These are phyloP conservation scores for Teunomyces kruisii DNA, from an alignment of 805 yeast genomes.

Conservation along the genomic window DNA sequence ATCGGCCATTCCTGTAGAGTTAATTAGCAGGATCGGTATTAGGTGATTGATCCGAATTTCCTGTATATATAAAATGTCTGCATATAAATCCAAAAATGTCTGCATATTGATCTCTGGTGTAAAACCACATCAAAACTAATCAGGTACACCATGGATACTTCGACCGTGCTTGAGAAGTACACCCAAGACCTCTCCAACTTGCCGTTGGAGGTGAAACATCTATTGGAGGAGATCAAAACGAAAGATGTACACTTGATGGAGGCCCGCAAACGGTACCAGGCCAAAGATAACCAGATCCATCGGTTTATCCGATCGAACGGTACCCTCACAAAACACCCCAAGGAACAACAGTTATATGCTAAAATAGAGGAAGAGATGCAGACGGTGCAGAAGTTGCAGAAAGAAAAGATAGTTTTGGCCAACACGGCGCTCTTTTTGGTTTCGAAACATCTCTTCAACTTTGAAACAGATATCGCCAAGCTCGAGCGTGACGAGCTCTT, in stretches of 20 bases:
- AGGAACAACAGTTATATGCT: conserved; percentile 65
- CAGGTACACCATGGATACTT: conserved; percentile 67
- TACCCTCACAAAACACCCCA: conserved; percentile 74
- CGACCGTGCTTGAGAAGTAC: conserved; percentile 55
- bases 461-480: conserved; percentile 73
- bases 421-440: conserved; percentile 80
- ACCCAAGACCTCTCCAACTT: conserved; percentile 72
- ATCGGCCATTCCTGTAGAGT: not conserved
- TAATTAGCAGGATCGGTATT: no score
- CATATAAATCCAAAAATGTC: not conserved
- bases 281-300: conserved; percentile 76
- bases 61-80: not conserved
- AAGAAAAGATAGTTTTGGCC: conserved; percentile 75
- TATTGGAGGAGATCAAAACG: conserved; percentile 72
- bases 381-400: conserved; percentile 60
- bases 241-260: conserved; percentile 70
- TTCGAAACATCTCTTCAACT: conserved; percentile 66
- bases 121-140: not conserved
- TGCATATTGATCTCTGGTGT: not conserved
- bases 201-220: conserved; percentile 81
- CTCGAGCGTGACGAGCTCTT: conserved; percentile 80
- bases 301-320: conserved; percentile 83
- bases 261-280: conserved; percentile 61
- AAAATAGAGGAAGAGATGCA: conserved; percentile 70
- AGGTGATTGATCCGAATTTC: not conserved